Percentiles rank a stretch among this genome's conserved stretches.
These are phyloP conservation scores for Francoa sonchifolia DNA, from an alignment of 441 rosid genomes.

Conservation along the genomic window DNA sequence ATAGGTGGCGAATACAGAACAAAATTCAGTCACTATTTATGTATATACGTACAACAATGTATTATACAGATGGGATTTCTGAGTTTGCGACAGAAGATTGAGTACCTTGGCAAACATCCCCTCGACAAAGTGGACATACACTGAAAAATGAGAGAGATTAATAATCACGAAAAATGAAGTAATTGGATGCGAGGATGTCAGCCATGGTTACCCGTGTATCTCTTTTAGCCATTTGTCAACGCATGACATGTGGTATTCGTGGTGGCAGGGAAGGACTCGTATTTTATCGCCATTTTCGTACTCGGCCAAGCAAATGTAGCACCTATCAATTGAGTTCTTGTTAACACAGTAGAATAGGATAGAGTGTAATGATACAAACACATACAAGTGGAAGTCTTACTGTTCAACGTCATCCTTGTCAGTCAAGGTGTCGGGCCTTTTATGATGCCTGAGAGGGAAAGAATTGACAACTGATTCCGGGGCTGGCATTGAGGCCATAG, in stretches of 20 bases:
- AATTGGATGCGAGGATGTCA: not conserved
- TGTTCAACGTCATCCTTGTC: slow-evolving; percentile 29
- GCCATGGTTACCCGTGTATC: slow-evolving; percentile 77
- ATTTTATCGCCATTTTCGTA: slow-evolving; percentile 60
- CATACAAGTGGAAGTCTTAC: slow-evolving; percentile 28
- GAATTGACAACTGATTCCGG: slow-evolving; percentile 59
- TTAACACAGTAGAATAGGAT: too few species aligned
- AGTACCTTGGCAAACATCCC: slow-evolving; percentile 37
- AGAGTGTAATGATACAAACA: too few species aligned
- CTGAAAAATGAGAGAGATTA: slow-evolving; percentile 19
- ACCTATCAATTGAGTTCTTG: slow-evolving; percentile 28
- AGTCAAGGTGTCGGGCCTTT: slow-evolving; percentile 20
- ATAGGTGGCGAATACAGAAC: too few species aligned
- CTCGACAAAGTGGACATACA: slow-evolving; percentile 62
- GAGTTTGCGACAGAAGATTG: slow-evolving; percentile 17
- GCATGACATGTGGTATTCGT: slow-evolving; percentile 62
- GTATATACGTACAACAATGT: slow-evolving; percentile 12
- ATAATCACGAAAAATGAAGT: not conserved
- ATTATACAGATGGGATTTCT: slow-evolving; percentile 21
- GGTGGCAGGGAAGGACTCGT: slow-evolving; percentile 66
- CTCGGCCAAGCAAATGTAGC: slow-evolving; percentile 58
- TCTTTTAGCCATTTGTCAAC: slow-evolving; percentile 80
- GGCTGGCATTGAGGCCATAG: slow-evolving; percentile 42
- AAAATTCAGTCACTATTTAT: slow-evolving; percentile 17
- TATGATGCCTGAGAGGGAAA: slow-evolving; percentile 46